Base-by-base conservation (phyloP, 352 stramenopile genomes). In the Globisporangium canariense region DNA sequence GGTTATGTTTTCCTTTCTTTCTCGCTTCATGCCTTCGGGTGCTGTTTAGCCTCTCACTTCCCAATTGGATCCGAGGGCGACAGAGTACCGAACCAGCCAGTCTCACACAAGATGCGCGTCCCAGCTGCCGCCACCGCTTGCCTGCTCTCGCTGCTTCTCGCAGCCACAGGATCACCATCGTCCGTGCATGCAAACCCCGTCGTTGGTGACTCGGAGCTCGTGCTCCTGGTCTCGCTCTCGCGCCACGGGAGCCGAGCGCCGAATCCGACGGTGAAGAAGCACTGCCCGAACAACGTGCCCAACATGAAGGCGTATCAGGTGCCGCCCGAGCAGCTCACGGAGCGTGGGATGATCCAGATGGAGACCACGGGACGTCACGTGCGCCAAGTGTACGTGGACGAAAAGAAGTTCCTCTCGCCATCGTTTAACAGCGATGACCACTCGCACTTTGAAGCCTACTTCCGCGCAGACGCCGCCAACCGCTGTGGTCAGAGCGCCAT, bases 261-360 rank as follows among this genome's bases (percentile, higher is more conserved):
- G 5, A 93, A 90, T 55, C 80, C 78, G 53, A 76, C 74, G 13
- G 78, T 83, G 20, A 87, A 88, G 65, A 65, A 64, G 32, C 70
- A 86, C 25, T 92, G 83, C 18, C 83, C 81, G 1, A 89, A 88
- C 65, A 92, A 92, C 63, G 25, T 76, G 41, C 57, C 64, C 43
- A 92, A 91, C 56, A 62, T 87, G 2, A 50, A 78, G 41, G 62
- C 74, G 57, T 92, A 92, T 60, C 65, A 77, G 18, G 82, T 90
- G 32, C 83, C 83, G 2, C 79, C 80, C 2, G 81, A 90, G 69
- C 79, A 92, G 67, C 78, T 92, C 51, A 92, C 83, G 10, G 78
- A 90, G 70, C 71, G 69, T 9, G 83, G 83, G 40, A 90, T 90
- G 83, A 56, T 85, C 63, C 81, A 92, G 60, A 79, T 92, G 68